Evolutionary conservation across 2,329 filamentous ascomycete species (phyloP).

Genomic region (Didymella glomerata): DNA sequence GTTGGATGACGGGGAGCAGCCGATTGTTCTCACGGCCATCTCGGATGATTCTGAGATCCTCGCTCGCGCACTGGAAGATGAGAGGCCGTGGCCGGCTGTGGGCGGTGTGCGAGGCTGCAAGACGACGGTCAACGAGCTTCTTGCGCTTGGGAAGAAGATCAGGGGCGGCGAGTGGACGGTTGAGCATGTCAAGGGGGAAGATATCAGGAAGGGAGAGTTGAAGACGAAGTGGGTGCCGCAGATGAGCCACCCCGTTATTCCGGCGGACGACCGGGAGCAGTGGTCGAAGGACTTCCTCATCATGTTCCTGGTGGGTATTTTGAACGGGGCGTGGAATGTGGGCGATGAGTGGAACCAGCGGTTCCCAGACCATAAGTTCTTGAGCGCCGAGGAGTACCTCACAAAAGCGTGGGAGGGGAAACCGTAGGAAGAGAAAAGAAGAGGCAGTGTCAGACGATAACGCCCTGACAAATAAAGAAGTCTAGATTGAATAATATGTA

Average conservation of each 20-base stretch:
- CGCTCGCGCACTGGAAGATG: constrained; percentile 37
- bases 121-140: constrained; percentile 38
- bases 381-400: constrained; percentile 54
- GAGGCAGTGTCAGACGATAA: too few relatives aligned
- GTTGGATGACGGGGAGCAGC: constrained; percentile 38
- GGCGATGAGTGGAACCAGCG: constrained; percentile 58
- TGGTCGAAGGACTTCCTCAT: constrained; percentile 53
- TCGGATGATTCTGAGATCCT: constrained; percentile 39
- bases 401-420: constrained; percentile 53
- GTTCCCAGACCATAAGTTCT: constrained; percentile 58
- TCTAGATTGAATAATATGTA: too few relatives aligned
- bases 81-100: constrained; percentile 35
- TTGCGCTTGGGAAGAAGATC: constrained; percentile 42
- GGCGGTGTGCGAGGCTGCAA: constrained; percentile 40
- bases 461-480: too few relatives aligned
- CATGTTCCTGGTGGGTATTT: constrained; percentile 54
- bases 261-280: constrained; percentile 45
- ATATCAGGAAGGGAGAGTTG: constrained; percentile 57
- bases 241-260: constrained; percentile 47
- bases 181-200: constrained; percentile 57
- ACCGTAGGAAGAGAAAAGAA: constrained; percentile 25
- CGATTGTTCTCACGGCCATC: constrained; percentile 40
- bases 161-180: constrained; percentile 48
- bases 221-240: constrained; percentile 54
- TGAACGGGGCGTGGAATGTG: constrained; percentile 55